Base-by-base conservation (phyloP, 495 filamentous ascomycete species). In the Aspergillus biplanus region DNA sequence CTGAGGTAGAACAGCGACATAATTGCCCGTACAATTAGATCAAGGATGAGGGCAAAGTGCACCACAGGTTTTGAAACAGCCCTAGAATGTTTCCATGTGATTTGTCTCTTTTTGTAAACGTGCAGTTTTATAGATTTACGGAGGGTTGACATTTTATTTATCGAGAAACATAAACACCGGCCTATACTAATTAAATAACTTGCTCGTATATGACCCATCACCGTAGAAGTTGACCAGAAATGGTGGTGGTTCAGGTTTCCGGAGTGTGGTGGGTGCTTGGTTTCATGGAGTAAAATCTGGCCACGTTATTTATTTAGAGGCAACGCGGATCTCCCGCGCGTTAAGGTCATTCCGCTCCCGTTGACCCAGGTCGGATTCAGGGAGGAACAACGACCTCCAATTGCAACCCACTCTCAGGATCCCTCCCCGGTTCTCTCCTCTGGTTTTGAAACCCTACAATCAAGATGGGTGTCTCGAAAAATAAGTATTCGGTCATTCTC, bases 401-500 rank as follows among this genome's bases (percentile, higher is more conserved):
- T 65, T 53, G 52, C 46, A 54, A 58, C 34, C 16, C 47, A 15
- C 46, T 35, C 31, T 18, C 21, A 27, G 21, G 21, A 16, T 18
- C 33, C 52, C 31, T 33, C 33, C 52, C 8, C 33, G n/a, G 35
- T 52, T 32, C 37, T 27, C 49, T 44, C 49, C 50, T 53, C 37
- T 42, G 32, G 12, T 32, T 56, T 33, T 21, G 18, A 31, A n/a
- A 15, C 13, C 32, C 44, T 56, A 27, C 21, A 39, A 47, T 69
- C 69, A 78, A 65, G 52, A 82, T 82, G 80, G 66, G 57, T 18
- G 73, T 80, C 46, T 71, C 75, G 55, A 78, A 78, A 66, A 80
- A 92, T 86, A 93, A 96, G 76, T 99, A 97, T 85, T 93, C 93
- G 64, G 89, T 98, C 75, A 93, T 98, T 74, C 87, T 99, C 61